These are phyloP conservation scores for Penicillium robsamsonii DNA, from an alignment of 495 filamentous ascomycete genomes.

Conservation along the genomic window DNA sequence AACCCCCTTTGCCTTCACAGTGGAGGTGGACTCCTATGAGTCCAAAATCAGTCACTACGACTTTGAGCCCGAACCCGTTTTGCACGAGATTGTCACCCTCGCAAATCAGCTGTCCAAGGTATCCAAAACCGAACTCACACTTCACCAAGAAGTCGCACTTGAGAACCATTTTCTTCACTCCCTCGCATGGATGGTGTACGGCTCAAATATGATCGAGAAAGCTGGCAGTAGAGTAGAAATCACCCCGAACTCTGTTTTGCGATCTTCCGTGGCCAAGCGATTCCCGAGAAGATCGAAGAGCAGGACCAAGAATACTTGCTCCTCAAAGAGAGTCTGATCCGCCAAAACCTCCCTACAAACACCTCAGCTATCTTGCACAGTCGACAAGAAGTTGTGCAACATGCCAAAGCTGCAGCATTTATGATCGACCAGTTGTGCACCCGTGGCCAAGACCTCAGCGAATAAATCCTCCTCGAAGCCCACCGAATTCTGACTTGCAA, in stretches of 20 bases:
- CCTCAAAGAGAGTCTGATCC: not conserved
- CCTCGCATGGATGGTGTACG: conserved; percentile 11
- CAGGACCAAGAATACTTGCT: not conserved
- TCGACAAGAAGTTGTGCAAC: conserved; percentile 34
- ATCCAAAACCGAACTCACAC: not conserved
- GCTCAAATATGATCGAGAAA: conserved; percentile 13
- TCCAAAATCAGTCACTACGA: not conserved
- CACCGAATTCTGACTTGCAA: conserved; percentile 29
- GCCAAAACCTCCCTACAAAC: not conserved
- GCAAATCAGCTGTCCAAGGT: not conserved
- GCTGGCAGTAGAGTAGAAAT: not conserved
- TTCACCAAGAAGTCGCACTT: not conserved
- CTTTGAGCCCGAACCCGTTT: not conserved
- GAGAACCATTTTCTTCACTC: conserved; percentile 3
- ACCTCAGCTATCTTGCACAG: conserved; percentile 15
- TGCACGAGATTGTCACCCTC: conserved; percentile 7
- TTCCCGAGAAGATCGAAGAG: conserved; percentile 1
- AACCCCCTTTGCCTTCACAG: not conserved
- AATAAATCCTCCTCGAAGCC: conserved; percentile 32
- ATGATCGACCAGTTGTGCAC: conserved; percentile 25
- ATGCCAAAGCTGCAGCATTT: conserved; percentile 30
- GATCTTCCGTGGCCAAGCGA: conserved; percentile 5
- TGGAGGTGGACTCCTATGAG: not conserved
- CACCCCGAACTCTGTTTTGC: conserved; percentile 5
- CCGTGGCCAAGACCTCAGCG: conserved; percentile 18